A percentile compares a stretch with the other conserved stretches of the same genome.
Conservation (phyloP, 1,284 basidiomycete genomes). For the Leucoagaricus sp. region DNA sequence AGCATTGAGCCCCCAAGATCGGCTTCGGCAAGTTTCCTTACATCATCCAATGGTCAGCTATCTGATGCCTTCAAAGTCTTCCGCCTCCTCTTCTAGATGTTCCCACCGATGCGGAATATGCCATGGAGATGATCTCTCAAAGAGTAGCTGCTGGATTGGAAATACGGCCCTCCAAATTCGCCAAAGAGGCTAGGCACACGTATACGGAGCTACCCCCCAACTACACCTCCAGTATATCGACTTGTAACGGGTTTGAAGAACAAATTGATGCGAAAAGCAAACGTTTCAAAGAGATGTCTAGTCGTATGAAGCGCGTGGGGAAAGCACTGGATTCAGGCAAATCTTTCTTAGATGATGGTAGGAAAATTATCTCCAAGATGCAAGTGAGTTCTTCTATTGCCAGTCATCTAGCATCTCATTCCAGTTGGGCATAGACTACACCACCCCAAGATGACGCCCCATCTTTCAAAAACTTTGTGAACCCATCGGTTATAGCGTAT, state of each 20-base stretch:
- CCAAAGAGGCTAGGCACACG: conserved; percentile 11
- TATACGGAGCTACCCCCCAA: conserved; percentile 12
- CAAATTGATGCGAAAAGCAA: not conserved
- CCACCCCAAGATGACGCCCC: not conserved
- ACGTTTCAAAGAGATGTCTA: not conserved
- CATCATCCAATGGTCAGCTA: not conserved
- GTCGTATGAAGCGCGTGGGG: not conserved
- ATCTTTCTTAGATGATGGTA: conserved; percentile 3
- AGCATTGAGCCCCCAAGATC: conserved; percentile 48
- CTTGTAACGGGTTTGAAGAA: not conserved
- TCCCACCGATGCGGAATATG: conserved; percentile 68
- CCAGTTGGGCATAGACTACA: not conserved
- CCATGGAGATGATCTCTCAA: conserved; percentile 66
- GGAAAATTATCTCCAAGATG: not conserved
- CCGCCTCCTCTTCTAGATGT: conserved; percentile 50
- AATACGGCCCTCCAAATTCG: conserved; percentile 31
- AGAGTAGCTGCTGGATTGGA: conserved; percentile 57
- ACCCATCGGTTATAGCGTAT: conserved; percentile 19
- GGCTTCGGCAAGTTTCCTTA: conserved; percentile 42
- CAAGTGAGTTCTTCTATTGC: not conserved
- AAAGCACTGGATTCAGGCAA: conserved; percentile 5
- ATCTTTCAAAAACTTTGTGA: not conserved
- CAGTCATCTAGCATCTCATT: not conserved
- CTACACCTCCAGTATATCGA: not conserved
- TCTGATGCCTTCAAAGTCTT: conserved; percentile 32